phyloP scores from a whole-genome alignment of 2,329 filamentous ascomycete genomes.

The Sodiomyces alkalinus region DNA sequence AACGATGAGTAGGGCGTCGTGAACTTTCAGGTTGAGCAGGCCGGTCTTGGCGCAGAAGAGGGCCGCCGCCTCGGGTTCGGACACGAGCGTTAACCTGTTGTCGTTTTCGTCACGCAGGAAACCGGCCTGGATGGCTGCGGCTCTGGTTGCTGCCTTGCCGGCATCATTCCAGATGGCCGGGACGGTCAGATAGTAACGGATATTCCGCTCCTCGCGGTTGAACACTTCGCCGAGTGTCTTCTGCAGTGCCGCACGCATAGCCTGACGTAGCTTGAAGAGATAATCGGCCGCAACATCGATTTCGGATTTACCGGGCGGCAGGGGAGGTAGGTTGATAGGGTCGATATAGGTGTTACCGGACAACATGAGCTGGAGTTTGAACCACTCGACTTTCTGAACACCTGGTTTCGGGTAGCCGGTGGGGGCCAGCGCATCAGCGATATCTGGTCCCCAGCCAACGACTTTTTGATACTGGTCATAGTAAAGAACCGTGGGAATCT shows the following conservation, averaged over 20 bases:
- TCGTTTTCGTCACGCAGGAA: slow-evolving; percentile 97
- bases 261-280: slow-evolving; percentile 92
- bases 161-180: slow-evolving; percentile 99
- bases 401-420: slow-evolving; percentile 96
- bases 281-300: slow-evolving; percentile 99
- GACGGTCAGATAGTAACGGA: slow-evolving; percentile 95
- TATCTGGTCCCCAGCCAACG: slow-evolving; percentile 98
- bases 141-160: slow-evolving; percentile 89
- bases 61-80: slow-evolving; percentile 90
- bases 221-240: slow-evolving; percentile 97
- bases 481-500: slow-evolving; percentile 99
- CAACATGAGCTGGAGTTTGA: slow-evolving; percentile 97
- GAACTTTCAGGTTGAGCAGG: slow-evolving; percentile 89
- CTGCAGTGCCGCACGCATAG: slow-evolving; percentile 88
- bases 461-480: slow-evolving; percentile 99
- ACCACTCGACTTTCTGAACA: slow-evolving; percentile 99
- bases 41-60: slow-evolving; percentile 98
- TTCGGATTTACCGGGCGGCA: slow-evolving; percentile 94
- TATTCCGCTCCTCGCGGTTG: slow-evolving; percentile 94
- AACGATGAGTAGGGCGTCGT: slow-evolving; percentile 94
- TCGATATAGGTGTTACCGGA: slow-evolving; percentile 99
- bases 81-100: slow-evolving; percentile 85
- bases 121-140: slow-evolving; percentile 90
- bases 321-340: slow-evolving; percentile 92
- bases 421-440: slow-evolving; percentile 87